Evolutionary conservation across 2,329 filamentous ascomycete species (phyloP).

Genomic region (Trichoderma sp.): DNA sequence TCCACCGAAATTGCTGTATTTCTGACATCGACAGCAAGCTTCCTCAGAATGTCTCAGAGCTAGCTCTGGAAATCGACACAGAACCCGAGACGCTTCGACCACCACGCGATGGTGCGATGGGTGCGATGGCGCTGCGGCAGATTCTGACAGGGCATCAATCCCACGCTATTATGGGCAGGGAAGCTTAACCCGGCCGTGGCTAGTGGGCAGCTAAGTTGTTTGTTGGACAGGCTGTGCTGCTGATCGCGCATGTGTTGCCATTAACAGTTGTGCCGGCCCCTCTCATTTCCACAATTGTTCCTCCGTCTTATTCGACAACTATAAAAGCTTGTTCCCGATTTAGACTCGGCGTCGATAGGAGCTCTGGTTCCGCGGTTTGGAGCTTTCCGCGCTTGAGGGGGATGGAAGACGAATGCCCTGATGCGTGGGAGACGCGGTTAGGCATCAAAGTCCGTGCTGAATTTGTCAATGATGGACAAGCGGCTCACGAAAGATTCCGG

Average conservation of each 20-base stretch:
- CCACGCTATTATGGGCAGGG: background rate
- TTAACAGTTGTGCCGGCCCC: background rate
- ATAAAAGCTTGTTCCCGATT: constrained; percentile 15
- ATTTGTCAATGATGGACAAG: background rate
- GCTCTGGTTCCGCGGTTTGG: constrained; percentile 8
- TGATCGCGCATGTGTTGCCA: constrained; percentile 10
- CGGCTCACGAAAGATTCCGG: background rate
- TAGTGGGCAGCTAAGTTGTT: background rate
- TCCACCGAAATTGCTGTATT: background rate
- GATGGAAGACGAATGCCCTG: background rate
- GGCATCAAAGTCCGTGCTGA: background rate
- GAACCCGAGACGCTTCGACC: background rate
- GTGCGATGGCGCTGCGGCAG: background rate
- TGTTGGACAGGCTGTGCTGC: constrained; percentile 8
- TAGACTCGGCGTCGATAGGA: background rate
- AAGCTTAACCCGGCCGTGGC: background rate
- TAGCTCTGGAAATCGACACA: background rate
- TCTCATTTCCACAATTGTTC: constrained; percentile 16
- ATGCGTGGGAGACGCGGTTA: background rate
- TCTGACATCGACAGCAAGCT: background rate
- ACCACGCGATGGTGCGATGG: background rate
- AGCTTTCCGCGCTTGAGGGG: background rate
- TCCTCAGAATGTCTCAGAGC: background rate
- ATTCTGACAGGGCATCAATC: background rate
- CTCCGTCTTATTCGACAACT: constrained; percentile 13